Base-by-base conservation (phyloP, 2,329 filamentous ascomycete genomes). In the Paramyrothecium sp. region DNA sequence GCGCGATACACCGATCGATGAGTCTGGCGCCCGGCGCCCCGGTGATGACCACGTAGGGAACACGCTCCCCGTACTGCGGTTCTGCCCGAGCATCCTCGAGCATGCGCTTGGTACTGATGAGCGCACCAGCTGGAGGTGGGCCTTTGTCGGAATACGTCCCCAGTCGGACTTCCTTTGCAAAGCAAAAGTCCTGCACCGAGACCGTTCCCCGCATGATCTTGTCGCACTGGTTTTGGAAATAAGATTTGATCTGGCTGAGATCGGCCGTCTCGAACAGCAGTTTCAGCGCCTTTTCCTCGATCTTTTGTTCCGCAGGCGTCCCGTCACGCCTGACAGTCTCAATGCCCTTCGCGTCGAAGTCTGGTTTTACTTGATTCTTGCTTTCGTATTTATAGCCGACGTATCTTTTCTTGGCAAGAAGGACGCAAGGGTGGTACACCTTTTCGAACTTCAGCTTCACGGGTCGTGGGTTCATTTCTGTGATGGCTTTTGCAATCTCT, bases 401-500 rank as follows among this genome's bases (percentile, higher is more conserved):
- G 66, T 99, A 99, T 56, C 95, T 89, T 71, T 99, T 99, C 78
- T 99, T 99, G 19, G 96, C 92, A 0, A 99, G 82, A 4, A 99
- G 81, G 0, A 98, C 87, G 69, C 94, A 98, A 0, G 96, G 95
- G 61, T 96, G 90, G 73, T 99, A 99, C 2, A 99, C 94, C 66
- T 99, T 99, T 71, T 99, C 95, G 65, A 99, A 97, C 71, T 98
- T 98, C 61, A 99, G 88, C 74, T 97, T 98, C 63, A 99, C 81
- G 0, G 95, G 95, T 1, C 89, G 85, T 2, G 95, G 96, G 67
- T 97, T 99, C 78, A 90, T 89, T 55, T 91, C 84, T 0, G 95
- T 98, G 57, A 99, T 86, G 16, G 89, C 88, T 67, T 90, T 85
- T 34, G 93, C 89, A 60, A 99, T 99, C 69, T 98, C 94, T 64